phyloP scores from a whole-genome alignment of 192 early-diverging fungal species.

The Dimargaris cristalligena region DNA sequence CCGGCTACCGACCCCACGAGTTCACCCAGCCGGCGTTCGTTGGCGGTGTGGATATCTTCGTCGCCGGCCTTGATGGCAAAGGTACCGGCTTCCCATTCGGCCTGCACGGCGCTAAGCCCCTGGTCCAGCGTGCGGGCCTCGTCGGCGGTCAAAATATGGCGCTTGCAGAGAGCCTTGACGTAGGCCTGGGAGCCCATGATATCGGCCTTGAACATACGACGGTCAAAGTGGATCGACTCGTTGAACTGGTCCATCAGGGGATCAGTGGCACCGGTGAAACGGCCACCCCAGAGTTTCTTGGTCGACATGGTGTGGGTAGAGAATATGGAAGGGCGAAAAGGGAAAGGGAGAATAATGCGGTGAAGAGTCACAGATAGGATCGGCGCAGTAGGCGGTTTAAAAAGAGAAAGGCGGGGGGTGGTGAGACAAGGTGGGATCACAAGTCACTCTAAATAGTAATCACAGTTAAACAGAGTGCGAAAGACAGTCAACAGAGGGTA shows the following conservation, averaged over 20 bases:
- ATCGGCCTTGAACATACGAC: constrained; percentile 82
- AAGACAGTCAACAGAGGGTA: too few species aligned
- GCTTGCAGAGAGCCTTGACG: constrained; percentile 54
- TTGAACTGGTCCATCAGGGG: constrained; percentile 96
- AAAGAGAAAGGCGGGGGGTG: too few species aligned
- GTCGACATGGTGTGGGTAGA: neutral
- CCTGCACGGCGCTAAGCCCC: constrained; percentile 57
- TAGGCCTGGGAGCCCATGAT: constrained; percentile 78
- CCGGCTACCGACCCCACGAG: constrained; percentile 81
- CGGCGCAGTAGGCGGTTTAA: too few species aligned
- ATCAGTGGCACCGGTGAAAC: constrained; percentile 79
- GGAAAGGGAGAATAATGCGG: neutral
- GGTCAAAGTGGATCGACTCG: constrained; percentile 85
- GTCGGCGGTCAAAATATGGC: constrained; percentile 54
- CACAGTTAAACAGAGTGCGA: too few species aligned
- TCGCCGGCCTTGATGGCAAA: constrained; percentile 64
- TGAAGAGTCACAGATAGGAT: neutral
- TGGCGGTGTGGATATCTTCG: constrained; percentile 99
- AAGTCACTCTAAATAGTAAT: too few species aligned
- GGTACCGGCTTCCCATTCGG: constrained; percentile 61
- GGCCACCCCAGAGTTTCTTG: constrained; percentile 75
- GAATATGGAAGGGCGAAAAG: neutral
- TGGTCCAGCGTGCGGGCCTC: constrained; percentile 55
- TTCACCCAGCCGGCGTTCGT: constrained; percentile 88
- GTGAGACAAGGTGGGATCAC: too few species aligned